phyloP scores from a whole-genome alignment of 768 basidiomycete genomes.

The Mycena olivaceomarginata region DNA sequence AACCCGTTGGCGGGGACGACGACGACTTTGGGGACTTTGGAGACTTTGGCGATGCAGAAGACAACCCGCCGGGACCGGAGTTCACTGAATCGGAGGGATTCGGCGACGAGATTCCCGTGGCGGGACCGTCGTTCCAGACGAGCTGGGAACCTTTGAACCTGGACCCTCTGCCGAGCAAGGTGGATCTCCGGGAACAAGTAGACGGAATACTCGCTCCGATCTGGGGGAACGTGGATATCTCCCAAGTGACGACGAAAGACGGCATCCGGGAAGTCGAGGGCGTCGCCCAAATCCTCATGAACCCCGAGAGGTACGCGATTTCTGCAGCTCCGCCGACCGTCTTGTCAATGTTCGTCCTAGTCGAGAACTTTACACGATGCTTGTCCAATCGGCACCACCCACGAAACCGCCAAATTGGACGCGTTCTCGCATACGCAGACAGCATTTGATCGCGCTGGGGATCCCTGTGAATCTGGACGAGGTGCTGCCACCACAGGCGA shows the following conservation, averaged over 20 bases:
- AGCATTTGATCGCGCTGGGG: slow-evolving; percentile 93
- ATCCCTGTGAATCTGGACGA: slow-evolving; percentile 98
- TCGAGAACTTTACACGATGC: slow-evolving; percentile 84
- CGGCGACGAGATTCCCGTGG: slow-evolving; percentile 57
- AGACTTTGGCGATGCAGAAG: slow-evolving; percentile 85
- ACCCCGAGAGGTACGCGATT: slow-evolving; percentile 79
- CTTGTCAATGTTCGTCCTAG: slow-evolving; percentile 62
- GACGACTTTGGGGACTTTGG: slow-evolving; percentile 94
- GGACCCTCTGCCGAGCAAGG: slow-evolving; percentile 76
- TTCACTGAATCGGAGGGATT: slow-evolving; percentile 62
- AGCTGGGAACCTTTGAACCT: slow-evolving; percentile 80
- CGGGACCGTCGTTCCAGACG: slow-evolving; percentile 62
- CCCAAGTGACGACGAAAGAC: slow-evolving; percentile 78
- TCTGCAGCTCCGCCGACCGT: slow-evolving; percentile 20
- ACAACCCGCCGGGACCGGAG: slow-evolving; percentile 52
- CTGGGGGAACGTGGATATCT: slow-evolving; percentile 73
- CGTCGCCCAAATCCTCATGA: slow-evolving; percentile 84
- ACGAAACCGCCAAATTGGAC: slow-evolving; percentile 96
- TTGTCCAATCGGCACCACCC: slow-evolving; percentile 83
- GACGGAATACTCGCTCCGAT: slow-evolving; percentile 80
- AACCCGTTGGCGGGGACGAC: slow-evolving; percentile 68
- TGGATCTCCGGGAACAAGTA: slow-evolving; percentile 77
- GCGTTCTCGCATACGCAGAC: slow-evolving; percentile 91
- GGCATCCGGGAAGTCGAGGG: slow-evolving; percentile 89
- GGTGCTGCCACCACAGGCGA: slow-evolving; percentile 79